phyloP scores from a whole-genome alignment of 345 rosid genomes.

The Eucalyptus erythrocorys region DNA sequence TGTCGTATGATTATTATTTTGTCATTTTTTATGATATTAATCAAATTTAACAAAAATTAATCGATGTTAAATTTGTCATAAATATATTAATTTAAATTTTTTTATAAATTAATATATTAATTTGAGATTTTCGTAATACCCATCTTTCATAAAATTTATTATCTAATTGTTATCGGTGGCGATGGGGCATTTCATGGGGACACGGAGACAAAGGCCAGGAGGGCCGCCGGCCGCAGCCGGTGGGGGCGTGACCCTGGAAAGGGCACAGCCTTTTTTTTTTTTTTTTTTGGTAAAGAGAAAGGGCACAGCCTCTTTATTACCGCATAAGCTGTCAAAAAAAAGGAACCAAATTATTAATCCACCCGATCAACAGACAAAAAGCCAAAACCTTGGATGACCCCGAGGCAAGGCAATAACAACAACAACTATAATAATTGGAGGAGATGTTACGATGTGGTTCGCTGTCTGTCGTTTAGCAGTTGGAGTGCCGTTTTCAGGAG shows the following conservation, averaged over 20 bases:
- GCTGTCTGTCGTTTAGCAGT: neutral
- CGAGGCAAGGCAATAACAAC: neutral
- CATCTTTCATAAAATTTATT: rapidly evolving
- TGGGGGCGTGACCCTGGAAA: neutral
- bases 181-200: neutral
- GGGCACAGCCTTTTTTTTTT: neutral
- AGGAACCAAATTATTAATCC: neutral
- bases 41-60: no score
- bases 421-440: neutral
- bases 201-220: neutral
- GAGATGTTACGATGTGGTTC: neutral
- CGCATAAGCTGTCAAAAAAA: neutral
- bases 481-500: neutral
- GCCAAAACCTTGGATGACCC: neutral
- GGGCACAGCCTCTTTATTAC: neutral
- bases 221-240: neutral
- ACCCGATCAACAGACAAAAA: neutral
- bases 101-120: rapidly evolving
- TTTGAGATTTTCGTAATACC: rapidly evolving
- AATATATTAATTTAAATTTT: rapidly evolving
- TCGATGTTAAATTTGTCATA: rapidly evolving
- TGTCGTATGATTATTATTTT: no score
- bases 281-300: no score
- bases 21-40: no score
- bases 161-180: neutral